These are phyloP conservation scores for Mycogone perniciosa DNA, from an alignment of 2,329 filamentous ascomycete genomes.

Conservation along the genomic window DNA sequence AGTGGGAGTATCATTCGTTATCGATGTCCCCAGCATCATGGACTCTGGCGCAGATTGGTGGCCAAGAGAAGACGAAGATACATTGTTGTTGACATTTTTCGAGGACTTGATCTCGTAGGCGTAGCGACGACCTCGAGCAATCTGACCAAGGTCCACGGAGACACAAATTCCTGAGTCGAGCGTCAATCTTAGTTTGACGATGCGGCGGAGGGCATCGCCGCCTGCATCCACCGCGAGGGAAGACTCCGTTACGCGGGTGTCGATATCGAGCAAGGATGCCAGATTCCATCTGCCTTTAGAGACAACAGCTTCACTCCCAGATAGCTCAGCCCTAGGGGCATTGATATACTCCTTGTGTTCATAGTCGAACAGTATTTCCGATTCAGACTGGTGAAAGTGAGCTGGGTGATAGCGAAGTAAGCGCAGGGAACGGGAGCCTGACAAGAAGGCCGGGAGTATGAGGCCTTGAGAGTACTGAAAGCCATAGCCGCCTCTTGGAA, in stretches of 20 bases:
- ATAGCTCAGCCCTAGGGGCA: background rate
- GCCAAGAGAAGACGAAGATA: too few species aligned
- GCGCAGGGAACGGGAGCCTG: background rate
- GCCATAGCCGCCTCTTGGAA: background rate
- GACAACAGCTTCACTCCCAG: too few species aligned
- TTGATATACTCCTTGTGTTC: background rate
- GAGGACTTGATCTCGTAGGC: background rate
- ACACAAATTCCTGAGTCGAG: background rate
- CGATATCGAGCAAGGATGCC: too few species aligned
- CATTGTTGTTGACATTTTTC: background rate
- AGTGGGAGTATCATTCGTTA: background rate
- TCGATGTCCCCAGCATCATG: too few species aligned
- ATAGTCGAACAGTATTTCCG: background rate
- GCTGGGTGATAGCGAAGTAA: background rate
- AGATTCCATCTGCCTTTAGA: too few species aligned
- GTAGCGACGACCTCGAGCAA: background rate
- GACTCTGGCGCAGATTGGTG: too few species aligned
- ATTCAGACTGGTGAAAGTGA: background rate
- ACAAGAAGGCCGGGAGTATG: background rate
- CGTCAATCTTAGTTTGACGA: background rate
- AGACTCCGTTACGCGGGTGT: too few species aligned
- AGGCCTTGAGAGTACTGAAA: background rate
- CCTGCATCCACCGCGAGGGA: background rate
- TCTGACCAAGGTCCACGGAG: background rate
- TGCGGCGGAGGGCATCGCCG: background rate